Evolutionary conservation across 495 filamentous ascomycete genomes (phyloP).

Genomic region (Viridothelium virens): DNA sequence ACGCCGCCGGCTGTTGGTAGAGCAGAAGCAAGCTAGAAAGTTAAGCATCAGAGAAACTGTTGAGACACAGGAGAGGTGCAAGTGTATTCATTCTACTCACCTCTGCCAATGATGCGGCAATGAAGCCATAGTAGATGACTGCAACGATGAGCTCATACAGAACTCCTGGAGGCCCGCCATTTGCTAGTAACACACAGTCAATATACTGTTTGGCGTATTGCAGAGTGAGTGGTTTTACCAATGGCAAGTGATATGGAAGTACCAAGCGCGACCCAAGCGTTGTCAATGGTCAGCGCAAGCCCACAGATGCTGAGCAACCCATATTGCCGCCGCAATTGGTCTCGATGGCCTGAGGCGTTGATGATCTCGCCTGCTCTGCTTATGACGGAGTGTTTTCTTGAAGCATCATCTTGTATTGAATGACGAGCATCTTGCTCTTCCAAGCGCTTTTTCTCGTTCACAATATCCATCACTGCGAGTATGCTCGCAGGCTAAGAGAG

Average conservation of each 20-base stretch:
- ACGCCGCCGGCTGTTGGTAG: conserved; percentile 77
- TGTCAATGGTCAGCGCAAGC: conserved; percentile 49
- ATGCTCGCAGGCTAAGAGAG: no score
- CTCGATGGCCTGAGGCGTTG: conserved; percentile 51
- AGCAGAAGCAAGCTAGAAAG: conserved; percentile 56
- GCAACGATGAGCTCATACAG: conserved; percentile 42
- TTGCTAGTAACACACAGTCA: conserved; percentile 11
- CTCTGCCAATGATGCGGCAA: conserved; percentile 50
- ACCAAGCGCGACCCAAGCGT: conserved; percentile 54
- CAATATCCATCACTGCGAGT: neutral
- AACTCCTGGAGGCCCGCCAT: conserved; percentile 25
- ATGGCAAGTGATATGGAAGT: conserved; percentile 32
- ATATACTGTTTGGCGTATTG: neutral
- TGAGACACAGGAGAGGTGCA: neutral
- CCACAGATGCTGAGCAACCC: conserved; percentile 50
- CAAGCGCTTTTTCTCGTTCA: neutral
- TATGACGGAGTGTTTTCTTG: conserved; percentile 17
- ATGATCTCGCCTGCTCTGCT: conserved; percentile 30
- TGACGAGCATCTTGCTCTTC: neutral
- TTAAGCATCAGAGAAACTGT: conserved; percentile 2
- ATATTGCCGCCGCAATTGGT: conserved; percentile 56
- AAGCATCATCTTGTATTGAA: neutral
- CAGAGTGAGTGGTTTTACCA: neutral
- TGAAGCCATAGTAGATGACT: conserved; percentile 45
- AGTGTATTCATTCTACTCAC: neutral